phyloP scores from a whole-genome alignment of 352 stramenopile genomes.

The Globisporangium sylvaticum region DNA sequence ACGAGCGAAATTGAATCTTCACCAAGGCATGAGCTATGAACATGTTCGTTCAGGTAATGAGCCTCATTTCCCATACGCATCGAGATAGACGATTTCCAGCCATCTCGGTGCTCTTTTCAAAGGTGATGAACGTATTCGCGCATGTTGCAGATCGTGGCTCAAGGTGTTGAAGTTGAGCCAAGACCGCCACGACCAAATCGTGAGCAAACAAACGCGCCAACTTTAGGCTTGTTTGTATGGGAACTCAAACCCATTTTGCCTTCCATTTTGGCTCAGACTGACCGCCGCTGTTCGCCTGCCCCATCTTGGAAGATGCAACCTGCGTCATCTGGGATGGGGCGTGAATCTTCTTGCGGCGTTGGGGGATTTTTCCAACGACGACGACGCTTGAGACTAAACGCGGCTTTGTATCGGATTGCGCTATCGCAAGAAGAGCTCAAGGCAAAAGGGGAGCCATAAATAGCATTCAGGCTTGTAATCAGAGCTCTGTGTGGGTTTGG shows the following conservation, averaged over 20 bases:
- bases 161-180: not conserved
- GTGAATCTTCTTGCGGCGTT: conserved; percentile 7
- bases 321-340: not conserved
- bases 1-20: not conserved
- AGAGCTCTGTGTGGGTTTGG: not conserved
- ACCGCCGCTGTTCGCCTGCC: not conserved
- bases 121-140: not conserved
- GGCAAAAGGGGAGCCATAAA: not conserved
- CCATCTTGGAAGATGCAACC: not conserved
- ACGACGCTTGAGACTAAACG: conserved; percentile 3
- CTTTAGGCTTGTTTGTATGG: not conserved
- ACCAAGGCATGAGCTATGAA: not conserved
- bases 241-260: not conserved
- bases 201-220: not conserved
- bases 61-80: no score
- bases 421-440: not conserved
- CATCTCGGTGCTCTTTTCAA: not conserved
- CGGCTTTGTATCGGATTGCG: conserved; percentile 7
- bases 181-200: not conserved
- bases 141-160: not conserved
- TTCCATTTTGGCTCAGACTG: not conserved
- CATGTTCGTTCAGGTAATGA: no score
- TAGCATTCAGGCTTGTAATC: not conserved
- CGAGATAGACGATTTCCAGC: no score
- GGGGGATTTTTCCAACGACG: not conserved